phyloP scores from a whole-genome alignment of 768 basidiomycete species.

The Lentinula edodes region DNA sequence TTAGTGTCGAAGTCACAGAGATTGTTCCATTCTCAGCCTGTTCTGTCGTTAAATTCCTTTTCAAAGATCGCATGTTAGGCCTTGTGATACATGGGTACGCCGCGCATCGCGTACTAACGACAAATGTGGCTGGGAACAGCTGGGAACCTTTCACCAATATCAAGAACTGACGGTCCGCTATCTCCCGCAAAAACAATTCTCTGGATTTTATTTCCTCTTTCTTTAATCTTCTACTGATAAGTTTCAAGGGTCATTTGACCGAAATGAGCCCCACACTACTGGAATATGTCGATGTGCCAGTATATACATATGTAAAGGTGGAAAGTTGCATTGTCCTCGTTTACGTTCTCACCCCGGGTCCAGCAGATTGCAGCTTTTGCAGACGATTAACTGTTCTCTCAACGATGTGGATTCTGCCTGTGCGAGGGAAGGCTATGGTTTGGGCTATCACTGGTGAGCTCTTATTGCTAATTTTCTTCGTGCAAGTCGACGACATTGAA shows the following conservation, averaged over 20 bases:
- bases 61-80: too few species aligned
- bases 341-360: not conserved
- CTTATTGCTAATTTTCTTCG: not conserved
- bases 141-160: not conserved
- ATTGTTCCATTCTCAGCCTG: too few species aligned
- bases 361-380: not conserved
- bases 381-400: not conserved
- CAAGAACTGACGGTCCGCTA: not conserved
- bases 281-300: not conserved
- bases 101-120: not conserved
- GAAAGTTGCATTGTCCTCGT: not conserved
- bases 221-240: not conserved
- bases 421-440: constrained; percentile 30
- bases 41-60: too few species aligned
- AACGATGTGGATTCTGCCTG: constrained; percentile 29
- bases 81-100: too few species aligned
- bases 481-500: not conserved
- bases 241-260: not conserved
- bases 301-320: too few species aligned
- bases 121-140: not conserved
- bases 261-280: not conserved
- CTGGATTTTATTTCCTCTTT: not conserved
- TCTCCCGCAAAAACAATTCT: not conserved
- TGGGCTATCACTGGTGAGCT: constrained; percentile 32
- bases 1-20: too few species aligned